Percentiles rank a stretch among this genome's conserved stretches.
These are phyloP conservation scores for Arachnopeziza araneosa DNA, from an alignment of 2,329 filamentous ascomycete genomes.

Conservation along the genomic window DNA sequence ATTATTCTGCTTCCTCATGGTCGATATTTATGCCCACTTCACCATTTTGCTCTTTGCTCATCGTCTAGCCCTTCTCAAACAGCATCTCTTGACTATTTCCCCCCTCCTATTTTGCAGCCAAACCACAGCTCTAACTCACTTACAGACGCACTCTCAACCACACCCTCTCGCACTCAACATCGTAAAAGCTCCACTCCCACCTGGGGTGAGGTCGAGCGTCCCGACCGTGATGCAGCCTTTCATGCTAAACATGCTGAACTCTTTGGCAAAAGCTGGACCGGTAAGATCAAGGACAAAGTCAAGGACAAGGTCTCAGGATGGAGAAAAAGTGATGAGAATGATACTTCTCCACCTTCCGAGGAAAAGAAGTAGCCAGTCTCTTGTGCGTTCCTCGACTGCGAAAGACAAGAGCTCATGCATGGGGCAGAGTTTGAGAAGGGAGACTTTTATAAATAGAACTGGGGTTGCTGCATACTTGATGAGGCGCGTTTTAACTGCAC, in stretches of 20 bases:
- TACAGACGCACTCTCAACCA: background rate
- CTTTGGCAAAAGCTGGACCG: background rate
- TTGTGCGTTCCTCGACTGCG: too few relatives aligned
- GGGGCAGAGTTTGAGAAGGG: too few relatives aligned
- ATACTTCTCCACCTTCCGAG: background rate
- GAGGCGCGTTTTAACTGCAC: too few relatives aligned
- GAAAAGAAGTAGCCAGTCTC: background rate
- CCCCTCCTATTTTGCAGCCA: background rate
- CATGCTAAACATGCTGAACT: background rate
- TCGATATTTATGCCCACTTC: background rate
- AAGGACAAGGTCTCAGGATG: background rate
- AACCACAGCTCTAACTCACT: background rate
- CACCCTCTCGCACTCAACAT: background rate
- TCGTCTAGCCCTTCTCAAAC: background rate
- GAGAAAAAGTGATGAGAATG: background rate
- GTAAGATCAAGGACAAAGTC: background rate
- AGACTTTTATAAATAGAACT: too few relatives aligned
- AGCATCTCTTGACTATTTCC: background rate
- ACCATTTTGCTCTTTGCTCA: background rate
- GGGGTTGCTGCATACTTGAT: too few relatives aligned
- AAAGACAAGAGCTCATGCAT: too few relatives aligned
- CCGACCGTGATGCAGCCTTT: background rate
- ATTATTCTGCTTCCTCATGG: background rate
- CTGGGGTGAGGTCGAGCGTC: background rate
- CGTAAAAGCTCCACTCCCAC: background rate